Conservation (phyloP, 768 basidiomycete species). For the Hebeloma cylindrosporum region DNA sequence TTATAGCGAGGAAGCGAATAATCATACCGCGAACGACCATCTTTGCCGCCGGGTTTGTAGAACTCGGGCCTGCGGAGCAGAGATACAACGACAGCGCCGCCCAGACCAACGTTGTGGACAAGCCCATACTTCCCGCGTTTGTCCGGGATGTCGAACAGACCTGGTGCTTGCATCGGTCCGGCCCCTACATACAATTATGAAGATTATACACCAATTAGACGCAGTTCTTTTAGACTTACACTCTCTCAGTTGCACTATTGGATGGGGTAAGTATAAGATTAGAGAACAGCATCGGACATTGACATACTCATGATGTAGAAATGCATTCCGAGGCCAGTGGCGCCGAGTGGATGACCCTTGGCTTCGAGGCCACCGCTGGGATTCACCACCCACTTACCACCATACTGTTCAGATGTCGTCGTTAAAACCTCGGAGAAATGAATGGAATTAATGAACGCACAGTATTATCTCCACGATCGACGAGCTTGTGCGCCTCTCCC, state of each 20-base stretch:
- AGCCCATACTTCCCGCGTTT: slow-evolving; percentile 76
- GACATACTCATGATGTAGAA: slow-evolving; percentile 77
- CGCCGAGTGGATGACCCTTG: slow-evolving; percentile 86
- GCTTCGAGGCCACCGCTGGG: slow-evolving; percentile 85
- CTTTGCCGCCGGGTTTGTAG: slow-evolving; percentile 60
- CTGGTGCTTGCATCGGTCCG: slow-evolving; percentile 80
- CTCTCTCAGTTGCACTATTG: slow-evolving; percentile 69
- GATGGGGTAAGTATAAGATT: slow-evolving; percentile 3
- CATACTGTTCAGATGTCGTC: slow-evolving; percentile 56
- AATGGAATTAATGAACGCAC: slow-evolving; percentile 36
- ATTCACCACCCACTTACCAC: slow-evolving; percentile 83
- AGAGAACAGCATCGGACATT: background rate
- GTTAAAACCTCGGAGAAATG: background rate
- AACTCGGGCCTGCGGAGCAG: slow-evolving; percentile 78
- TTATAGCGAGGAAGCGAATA: background rate
- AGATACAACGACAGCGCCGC: slow-evolving; percentile 77
- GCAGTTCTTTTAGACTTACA: slow-evolving; percentile 46
- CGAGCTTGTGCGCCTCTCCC: slow-evolving; percentile 71
- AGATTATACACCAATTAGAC: background rate
- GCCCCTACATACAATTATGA: slow-evolving; percentile 51
- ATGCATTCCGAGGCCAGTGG: slow-evolving; percentile 84
- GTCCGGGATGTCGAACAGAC: slow-evolving; percentile 61
- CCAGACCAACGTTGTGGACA: slow-evolving; percentile 82
- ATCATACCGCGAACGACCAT: slow-evolving; percentile 63
- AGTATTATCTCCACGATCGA: slow-evolving; percentile 78